phyloP scores from a whole-genome alignment of 805 yeast genomes.

The Vanderwaltozyma verrucispora region DNA sequence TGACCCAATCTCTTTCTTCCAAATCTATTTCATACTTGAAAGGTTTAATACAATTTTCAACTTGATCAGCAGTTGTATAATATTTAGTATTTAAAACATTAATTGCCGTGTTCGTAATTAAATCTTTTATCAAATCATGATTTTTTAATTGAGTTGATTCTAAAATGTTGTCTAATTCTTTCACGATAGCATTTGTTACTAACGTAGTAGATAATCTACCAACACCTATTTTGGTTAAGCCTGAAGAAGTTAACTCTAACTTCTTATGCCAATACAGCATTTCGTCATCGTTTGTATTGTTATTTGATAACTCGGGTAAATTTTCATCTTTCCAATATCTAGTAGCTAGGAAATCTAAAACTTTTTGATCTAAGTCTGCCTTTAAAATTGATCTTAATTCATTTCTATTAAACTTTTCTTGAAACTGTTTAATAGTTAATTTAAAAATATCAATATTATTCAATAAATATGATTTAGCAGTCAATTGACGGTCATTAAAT shows the following conservation, averaged over 20 bases:
- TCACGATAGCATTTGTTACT: slow-evolving; percentile 67
- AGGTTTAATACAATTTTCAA: slow-evolving; percentile 96
- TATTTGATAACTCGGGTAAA: slow-evolving; percentile 36
- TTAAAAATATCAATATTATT: slow-evolving; percentile 84
- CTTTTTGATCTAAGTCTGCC: slow-evolving; percentile 80
- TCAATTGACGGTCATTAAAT: slow-evolving; percentile 85
- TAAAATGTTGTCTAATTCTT: slow-evolving; percentile 67
- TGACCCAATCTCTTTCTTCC: slow-evolving; percentile 88
- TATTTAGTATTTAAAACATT: slow-evolving; percentile 68
- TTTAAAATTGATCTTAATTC: slow-evolving; percentile 73
- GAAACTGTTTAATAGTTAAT: slow-evolving; percentile 75
- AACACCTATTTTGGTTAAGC: slow-evolving; percentile 84
- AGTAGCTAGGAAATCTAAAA: slow-evolving; percentile 75
- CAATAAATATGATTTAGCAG: slow-evolving; percentile 90
- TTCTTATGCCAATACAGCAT: slow-evolving; percentile 78
- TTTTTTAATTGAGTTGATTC: slow-evolving; percentile 65
- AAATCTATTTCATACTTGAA: slow-evolving; percentile 94
- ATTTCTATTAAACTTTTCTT: slow-evolving; percentile 69
- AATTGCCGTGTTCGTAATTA: slow-evolving; percentile 77
- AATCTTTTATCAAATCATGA: slow-evolving; percentile 78
- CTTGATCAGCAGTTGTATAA: slow-evolving; percentile 94
- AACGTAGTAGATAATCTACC: slow-evolving; percentile 83
- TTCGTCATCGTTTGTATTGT: slow-evolving; percentile 39
- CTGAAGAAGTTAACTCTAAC: slow-evolving; percentile 72
- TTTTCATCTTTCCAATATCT: slow-evolving; percentile 76